Conservation (phyloP, 2,329 filamentous ascomycete species). For the Aspergillus uvarum region DNA sequence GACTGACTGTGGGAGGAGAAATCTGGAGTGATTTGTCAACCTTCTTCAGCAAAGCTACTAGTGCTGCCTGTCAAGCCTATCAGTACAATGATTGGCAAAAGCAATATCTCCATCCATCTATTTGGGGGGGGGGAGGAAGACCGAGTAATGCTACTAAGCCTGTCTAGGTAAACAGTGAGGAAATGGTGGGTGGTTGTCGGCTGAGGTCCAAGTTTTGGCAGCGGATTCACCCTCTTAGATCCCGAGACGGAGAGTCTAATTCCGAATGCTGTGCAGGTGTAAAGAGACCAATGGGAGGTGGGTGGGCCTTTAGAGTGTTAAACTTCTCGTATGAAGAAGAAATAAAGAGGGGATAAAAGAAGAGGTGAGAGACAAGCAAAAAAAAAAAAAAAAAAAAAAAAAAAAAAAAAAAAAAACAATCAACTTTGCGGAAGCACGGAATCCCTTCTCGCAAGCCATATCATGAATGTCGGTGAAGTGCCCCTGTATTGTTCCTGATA, state of each 20-base stretch:
- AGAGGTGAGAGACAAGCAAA: background rate
- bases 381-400: background rate
- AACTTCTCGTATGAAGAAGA: background rate
- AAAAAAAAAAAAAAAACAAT: background rate
- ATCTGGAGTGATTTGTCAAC: slow-evolving; percentile 7
- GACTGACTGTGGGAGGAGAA: background rate
- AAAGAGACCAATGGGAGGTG: background rate
- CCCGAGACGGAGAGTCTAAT: background rate
- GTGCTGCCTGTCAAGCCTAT: background rate
- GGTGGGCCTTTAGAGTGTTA: background rate
- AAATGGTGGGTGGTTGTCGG: background rate
- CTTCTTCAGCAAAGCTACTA: background rate
- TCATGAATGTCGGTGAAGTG: background rate
- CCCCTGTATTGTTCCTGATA: background rate
- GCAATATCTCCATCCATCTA: background rate
- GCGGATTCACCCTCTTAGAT: background rate
- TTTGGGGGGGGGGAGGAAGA: background rate
- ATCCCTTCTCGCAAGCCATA: background rate
- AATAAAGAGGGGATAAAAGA: background rate
- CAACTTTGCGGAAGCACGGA: background rate
- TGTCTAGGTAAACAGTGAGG: background rate
- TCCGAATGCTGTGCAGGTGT: background rate
- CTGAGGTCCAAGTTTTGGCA: background rate
- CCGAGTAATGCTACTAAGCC: background rate
- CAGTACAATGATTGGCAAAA: background rate